Conservation (phyloP, 2,329 filamentous ascomycete genomes). For the Metarhizium guizhouense region DNA sequence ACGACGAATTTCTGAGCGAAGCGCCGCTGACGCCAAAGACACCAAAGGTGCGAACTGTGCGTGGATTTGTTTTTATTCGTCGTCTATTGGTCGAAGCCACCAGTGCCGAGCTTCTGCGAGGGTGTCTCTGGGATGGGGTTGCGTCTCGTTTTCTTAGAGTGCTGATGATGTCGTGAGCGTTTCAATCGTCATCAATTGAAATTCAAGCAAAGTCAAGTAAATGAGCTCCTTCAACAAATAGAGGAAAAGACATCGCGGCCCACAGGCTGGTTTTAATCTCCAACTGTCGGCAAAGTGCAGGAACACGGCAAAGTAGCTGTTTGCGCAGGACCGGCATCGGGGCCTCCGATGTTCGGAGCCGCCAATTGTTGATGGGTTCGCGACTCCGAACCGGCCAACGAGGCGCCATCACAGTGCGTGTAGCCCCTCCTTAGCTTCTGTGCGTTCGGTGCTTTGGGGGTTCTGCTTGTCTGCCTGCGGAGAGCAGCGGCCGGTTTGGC, state of each 20-base stretch:
- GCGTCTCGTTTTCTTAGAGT: neutral
- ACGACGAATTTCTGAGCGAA: neutral
- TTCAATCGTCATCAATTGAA: too few relatives aligned
- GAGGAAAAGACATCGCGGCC: neutral
- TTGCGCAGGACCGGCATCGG: slow-evolving; percentile 5
- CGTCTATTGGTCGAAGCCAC: neutral
- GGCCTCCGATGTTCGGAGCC: slow-evolving; percentile 15
- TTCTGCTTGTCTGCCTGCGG: too few relatives aligned
- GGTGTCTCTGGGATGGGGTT: too few relatives aligned
- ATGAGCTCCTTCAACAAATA: too few relatives aligned
- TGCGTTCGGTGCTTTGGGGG: too few relatives aligned
- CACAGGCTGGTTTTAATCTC: neutral
- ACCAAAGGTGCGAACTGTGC: neutral
- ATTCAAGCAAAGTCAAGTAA: too few relatives aligned
- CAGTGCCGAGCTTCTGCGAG: neutral
- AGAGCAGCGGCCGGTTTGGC: neutral
- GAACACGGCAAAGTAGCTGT: neutral
- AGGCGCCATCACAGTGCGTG: neutral
- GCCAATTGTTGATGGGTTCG: neutral
- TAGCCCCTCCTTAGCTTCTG: neutral
- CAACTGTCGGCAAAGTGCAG: neutral
- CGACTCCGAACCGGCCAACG: slow-evolving; percentile 7
- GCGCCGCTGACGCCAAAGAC: neutral
- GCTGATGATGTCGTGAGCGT: neutral
- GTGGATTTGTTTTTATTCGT: neutral